Base-by-base conservation (phyloP, 306 rosid genomes). In the Glycyrrhiza uralensis region DNA sequence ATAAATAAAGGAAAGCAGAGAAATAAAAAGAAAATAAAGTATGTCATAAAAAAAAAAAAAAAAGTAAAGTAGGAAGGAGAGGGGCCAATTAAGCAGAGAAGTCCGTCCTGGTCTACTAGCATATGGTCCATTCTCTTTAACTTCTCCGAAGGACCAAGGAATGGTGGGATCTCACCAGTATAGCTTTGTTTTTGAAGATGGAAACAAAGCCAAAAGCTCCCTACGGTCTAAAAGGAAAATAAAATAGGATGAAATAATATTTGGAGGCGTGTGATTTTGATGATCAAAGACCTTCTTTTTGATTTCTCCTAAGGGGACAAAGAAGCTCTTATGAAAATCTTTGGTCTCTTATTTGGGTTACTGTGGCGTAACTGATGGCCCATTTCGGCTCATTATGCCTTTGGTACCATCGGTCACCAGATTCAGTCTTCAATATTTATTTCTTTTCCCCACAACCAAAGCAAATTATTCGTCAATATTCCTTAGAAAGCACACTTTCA, bases 111-210 rank as follows among this genome's bases (percentile, higher is more conserved):
- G 17, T 10, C 45, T 35, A 20, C 10, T 9, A 46, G 26, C 44
- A 22, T 23, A 46, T 19, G 39, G 13, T 62, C n/a, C 23, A 55
- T 14, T 66, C 42, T 51, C n/a, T n/a, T n/a, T n/a, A n/a, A n/a
- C n/a, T 66, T 65, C 33, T 72, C 51, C 30, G 57, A 45, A 67
- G 29, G 71, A 66, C 11, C 24, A 47, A 42, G 61, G 2, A 70
- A 30, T 74, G 80, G 77, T 75, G 80, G 84, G 73, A 74, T 74
- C 77, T 63, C 55, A 64, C 38, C 1, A 69, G 5, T 62, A 51
- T 38, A 11, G 41, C 41, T 69, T 69, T 80, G 50, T 62, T 68
- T 33, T 44, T 69, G 24, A 33, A 24, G 52, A 54, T 57, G 74
- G 63, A 69, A 69, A 70, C 66, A 75, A 75, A 52, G 73, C 38